Evolutionary conservation across 768 basidiomycete genomes (phyloP).

Genomic region (Mycena venus): DNA sequence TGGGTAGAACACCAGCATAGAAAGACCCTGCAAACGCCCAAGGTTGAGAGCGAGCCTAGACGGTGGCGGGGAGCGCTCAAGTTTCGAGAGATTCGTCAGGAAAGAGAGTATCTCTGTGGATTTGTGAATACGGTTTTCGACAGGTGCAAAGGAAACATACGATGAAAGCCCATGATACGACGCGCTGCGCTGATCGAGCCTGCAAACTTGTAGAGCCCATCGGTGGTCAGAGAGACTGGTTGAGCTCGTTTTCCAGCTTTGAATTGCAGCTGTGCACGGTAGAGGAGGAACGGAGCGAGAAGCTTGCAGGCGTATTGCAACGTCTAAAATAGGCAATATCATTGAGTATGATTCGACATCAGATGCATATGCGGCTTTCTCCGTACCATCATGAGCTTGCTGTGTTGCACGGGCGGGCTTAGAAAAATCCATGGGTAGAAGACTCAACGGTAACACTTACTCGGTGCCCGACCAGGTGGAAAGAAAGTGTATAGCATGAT

Average conservation of each 20-base stretch:
- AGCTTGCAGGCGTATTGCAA: conserved; percentile 65
- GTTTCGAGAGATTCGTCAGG: conserved; percentile 63
- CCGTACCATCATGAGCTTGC: conserved; percentile 66
- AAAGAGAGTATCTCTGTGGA: conserved; percentile 61
- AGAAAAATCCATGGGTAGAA: not conserved
- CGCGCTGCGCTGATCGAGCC: conserved; percentile 60
- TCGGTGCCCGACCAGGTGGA: conserved; percentile 73
- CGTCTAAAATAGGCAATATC: conserved; percentile 48
- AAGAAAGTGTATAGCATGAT: conserved; percentile 65
- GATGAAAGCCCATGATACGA: conserved; percentile 66
- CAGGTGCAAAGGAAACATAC: conserved; percentile 44
- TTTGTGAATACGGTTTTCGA: not conserved
- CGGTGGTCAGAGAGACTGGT: conserved; percentile 51
- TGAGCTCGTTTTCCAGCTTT: conserved; percentile 55
- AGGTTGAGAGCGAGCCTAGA: conserved; percentile 63
- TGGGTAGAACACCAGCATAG: conserved; percentile 68
- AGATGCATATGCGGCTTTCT: not conserved
- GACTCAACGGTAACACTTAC: conserved; percentile 51
- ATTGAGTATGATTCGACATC: not conserved
- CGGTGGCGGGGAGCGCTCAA: conserved; percentile 62
- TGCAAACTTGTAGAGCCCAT: conserved; percentile 55
- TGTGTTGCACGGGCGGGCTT: conserved; percentile 33
- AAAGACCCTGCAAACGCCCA: conserved; percentile 65
- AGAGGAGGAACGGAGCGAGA: conserved; percentile 60
- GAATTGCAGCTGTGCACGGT: conserved; percentile 63